These are phyloP conservation scores for Rhytidiadelphus loreus DNA, from an alignment of 225 moss, liverwort and hornwort genomes.

Conservation along the genomic window DNA sequence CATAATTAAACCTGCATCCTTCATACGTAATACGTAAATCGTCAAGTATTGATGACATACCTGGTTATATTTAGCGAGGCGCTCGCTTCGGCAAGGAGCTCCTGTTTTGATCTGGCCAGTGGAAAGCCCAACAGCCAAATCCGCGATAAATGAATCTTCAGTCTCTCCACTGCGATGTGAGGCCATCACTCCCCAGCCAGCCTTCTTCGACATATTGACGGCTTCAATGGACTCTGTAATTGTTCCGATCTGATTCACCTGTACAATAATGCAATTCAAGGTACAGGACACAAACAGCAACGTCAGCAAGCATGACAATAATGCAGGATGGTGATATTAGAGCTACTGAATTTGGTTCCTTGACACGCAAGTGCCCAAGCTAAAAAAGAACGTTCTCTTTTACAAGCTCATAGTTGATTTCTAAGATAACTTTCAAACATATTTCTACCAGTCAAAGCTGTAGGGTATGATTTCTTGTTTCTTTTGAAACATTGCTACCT, in stretches of 20 bases:
- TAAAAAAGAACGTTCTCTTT: neutral
- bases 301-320: neutral
- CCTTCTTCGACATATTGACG: conserved; percentile 87
- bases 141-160: conserved; percentile 92
- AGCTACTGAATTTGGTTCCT: neutral
- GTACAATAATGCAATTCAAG: neutral
- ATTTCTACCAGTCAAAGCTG: neutral
- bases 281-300: neutral
- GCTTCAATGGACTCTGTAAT: conserved; percentile 95
- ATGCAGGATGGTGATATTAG: neutral
- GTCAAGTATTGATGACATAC: neutral
- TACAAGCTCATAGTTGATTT: neutral
- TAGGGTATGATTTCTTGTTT: neutral
- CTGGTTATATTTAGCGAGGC: conserved; percentile 96
- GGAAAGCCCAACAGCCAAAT: conserved; percentile 85
- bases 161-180: conserved; percentile 97
- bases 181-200: conserved; percentile 95
- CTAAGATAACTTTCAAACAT: neutral
- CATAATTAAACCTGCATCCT: neutral
- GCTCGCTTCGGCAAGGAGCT: conserved; percentile 91
- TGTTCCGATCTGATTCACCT: conserved; percentile 94
- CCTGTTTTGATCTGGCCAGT: conserved; percentile 99
- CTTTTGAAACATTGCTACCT: neutral
- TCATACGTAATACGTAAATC: neutral
- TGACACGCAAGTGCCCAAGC: neutral